Percentiles rank a stretch among this genome's conserved stretches.
phyloP scores from a whole-genome alignment of 2,329 filamentous ascomycete species.

The Alternaria viburni region DNA sequence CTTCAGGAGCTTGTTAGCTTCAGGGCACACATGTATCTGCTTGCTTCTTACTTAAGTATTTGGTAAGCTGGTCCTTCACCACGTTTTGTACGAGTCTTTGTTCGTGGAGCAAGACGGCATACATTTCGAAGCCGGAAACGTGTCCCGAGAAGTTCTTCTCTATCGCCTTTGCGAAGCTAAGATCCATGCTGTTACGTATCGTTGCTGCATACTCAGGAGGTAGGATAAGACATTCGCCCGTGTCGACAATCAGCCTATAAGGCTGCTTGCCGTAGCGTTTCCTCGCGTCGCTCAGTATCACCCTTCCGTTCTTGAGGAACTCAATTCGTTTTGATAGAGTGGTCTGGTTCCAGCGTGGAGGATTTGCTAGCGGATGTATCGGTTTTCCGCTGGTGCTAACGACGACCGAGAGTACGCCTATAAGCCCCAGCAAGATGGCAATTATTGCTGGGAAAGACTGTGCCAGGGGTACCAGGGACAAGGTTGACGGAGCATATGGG shows the following conservation, averaged over 20 bases:
- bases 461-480: not conserved
- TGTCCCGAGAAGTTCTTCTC: not conserved
- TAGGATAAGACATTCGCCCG: not conserved
- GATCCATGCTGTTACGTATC: not conserved
- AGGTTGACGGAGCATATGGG: not conserved
- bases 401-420: not conserved
- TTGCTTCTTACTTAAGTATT: not conserved
- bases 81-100: not conserved
- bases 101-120: not conserved
- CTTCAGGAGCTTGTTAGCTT: not conserved
- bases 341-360: not conserved
- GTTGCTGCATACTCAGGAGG: not conserved
- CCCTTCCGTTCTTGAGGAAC: not conserved
- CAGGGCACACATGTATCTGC: too few species aligned
- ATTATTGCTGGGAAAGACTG: not conserved
- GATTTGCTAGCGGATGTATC: not conserved
- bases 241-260: not conserved
- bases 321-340: not conserved
- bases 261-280: not conserved
- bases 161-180: not conserved
- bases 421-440: not conserved
- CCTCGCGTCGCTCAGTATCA: not conserved
- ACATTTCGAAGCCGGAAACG: not conserved
- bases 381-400: not conserved
- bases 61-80: not conserved